A percentile compares a stretch with the other conserved stretches of the same genome.
Conservation (phyloP, 371 early-diverging fungal species). For the Rhizopus stolonifer region DNA sequence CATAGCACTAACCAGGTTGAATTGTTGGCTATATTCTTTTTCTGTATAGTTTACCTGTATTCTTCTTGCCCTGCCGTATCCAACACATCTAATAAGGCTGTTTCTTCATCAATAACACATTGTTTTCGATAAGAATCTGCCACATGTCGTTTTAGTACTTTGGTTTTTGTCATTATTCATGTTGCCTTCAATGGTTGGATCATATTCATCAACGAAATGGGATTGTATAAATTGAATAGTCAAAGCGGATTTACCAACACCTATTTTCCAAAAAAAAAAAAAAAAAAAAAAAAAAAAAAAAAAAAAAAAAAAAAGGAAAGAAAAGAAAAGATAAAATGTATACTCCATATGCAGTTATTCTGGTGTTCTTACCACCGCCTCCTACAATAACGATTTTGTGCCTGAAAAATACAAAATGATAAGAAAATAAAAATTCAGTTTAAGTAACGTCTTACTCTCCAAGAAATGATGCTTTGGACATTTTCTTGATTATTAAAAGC, state of each 20-base stretch:
- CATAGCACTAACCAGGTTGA: conserved; percentile 54
- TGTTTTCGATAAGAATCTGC: conserved; percentile 92
- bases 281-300: neutral
- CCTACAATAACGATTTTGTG: conserved; percentile 87
- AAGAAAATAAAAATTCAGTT: neutral
- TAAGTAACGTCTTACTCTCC: neutral
- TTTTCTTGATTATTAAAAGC: no score
- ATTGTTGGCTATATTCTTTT: neutral
- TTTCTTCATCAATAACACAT: conserved; percentile 80
- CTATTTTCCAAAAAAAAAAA: no score
- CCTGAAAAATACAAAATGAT: conserved; percentile 40
- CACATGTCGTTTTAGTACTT: neutral
- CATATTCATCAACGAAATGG: conserved; percentile 90
- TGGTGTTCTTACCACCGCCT: conserved; percentile 70
- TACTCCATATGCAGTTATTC: neutral
- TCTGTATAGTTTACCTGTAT: conserved; percentile 54
- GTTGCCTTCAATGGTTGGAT: conserved; percentile 87
- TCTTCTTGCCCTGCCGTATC: conserved; percentile 95
- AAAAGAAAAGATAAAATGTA: no score
- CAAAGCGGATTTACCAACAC: conserved; percentile 82
- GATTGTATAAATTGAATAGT: conserved; percentile 90
- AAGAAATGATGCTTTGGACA: conserved; percentile 22
- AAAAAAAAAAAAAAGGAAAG: no score
- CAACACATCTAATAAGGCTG: conserved; percentile 84
- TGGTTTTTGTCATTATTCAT: neutral